Percentiles rank a stretch among this genome's conserved stretches.
phyloP scores from a whole-genome alignment of 306 rosid genomes.

The Carpinus viminea region DNA sequence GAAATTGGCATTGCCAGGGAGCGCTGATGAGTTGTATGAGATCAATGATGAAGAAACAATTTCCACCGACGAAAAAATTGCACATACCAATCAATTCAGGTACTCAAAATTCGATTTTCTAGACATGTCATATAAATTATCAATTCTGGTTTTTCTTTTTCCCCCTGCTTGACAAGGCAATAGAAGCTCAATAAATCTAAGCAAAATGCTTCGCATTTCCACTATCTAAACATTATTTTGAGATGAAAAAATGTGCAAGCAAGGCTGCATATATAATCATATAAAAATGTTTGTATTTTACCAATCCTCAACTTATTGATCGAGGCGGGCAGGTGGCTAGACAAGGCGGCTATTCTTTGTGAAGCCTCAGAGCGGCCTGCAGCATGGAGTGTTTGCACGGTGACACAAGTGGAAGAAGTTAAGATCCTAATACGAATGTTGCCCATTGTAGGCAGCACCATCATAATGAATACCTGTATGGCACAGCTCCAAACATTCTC shows the following conservation, averaged over 20 bases:
- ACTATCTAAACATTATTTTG: too few species aligned
- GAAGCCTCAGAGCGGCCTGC: constrained; percentile 32
- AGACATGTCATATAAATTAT: background rate
- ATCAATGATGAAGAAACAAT: constrained; percentile 47
- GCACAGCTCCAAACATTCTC: constrained; percentile 51
- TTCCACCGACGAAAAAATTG: constrained; percentile 40
- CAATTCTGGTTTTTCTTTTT: too few species aligned
- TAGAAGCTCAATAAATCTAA: too few species aligned
- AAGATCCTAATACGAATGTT: constrained; percentile 77
- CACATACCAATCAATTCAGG: constrained; percentile 79
- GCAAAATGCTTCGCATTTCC: too few species aligned
- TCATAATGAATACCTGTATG: constrained; percentile 81
- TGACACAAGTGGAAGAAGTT: constrained; percentile 88
- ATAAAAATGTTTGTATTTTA: too few species aligned
- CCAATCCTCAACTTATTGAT: too few species aligned
- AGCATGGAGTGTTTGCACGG: constrained; percentile 72
- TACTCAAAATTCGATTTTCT: constrained; percentile 13
- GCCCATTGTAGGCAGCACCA: constrained; percentile 75
- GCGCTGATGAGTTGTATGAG: constrained; percentile 58
- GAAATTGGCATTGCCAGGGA: constrained; percentile 45
- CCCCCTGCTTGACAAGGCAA: too few species aligned
- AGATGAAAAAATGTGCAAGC: too few species aligned
- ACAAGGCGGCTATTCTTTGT: constrained; percentile 65
- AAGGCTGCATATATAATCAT: too few species aligned
- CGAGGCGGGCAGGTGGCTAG: constrained; percentile 49